Base-by-base conservation (phyloP, 352 stramenopile species). In the Globisporangium splendens region DNA sequence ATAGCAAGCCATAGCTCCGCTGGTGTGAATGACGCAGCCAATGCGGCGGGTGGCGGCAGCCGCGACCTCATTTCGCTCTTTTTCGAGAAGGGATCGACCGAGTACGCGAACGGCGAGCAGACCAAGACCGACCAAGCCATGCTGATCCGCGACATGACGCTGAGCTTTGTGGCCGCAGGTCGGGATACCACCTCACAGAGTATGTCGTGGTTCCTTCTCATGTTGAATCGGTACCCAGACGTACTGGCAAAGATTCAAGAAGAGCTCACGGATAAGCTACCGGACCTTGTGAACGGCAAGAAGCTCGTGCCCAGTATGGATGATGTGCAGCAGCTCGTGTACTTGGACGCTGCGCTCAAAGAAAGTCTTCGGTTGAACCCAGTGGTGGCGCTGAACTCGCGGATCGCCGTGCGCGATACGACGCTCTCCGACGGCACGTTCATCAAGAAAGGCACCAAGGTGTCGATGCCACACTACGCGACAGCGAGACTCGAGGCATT, bases 81-180 rank as follows among this genome's bases (percentile, higher is more conserved):
- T 46, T 68, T 88, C 13, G 73, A 82, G 8, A 70, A 70, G 20
- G 71, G 59, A 0, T 61, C 66, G 35, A 58, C 53, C 0, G 62
- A 76, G 41, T 46, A 64, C 28, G 10, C 22, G 13, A 21, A 44
- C 14, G 49, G 43, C 20, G 46, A 63, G 28, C 28, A 24, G 17
- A 17, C 28, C 17, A 41, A 13, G 46, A 56, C 33, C 12, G 51
- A 63, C 20, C 31, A 35, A 35, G 28, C 50, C 14, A 42, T 48
- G 11, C 52, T 72, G 15, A 78, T 96, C 43, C 79, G 82, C n/a
- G 81, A 95, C 67, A 88, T 96, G 49, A 68, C 85, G 12, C 69
- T 96, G 42, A 88, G 75, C 59, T 93, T 96, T 47, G 65, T 96
- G 35, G 69, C 87, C n/a, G 86, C 85, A 43, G 85, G 85, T 1